phyloP scores from a whole-genome alignment of 2,329 filamentous ascomycete genomes.

The Xylariaceae sp. region DNA sequence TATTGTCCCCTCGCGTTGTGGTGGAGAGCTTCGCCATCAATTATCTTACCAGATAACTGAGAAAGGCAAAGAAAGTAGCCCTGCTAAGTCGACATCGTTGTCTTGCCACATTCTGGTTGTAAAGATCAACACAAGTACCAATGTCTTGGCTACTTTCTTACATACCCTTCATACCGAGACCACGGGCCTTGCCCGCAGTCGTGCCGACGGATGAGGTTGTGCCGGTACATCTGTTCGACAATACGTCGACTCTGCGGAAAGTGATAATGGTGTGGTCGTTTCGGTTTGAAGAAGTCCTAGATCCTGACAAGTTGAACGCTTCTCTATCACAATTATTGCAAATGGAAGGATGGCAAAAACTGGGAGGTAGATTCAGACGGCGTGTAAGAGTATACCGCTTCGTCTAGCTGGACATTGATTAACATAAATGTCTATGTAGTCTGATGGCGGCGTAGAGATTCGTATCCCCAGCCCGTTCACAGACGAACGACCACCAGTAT shows the following conservation, averaged over 20 bases:
- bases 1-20: too few species aligned
- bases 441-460: not conserved
- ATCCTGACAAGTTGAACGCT: not conserved
- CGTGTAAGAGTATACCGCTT: not conserved
- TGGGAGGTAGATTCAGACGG: not conserved
- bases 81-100: too few species aligned
- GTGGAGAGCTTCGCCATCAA: too few species aligned
- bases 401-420: not conserved
- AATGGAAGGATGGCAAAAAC: slow-evolving; percentile 1
- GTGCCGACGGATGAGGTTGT: slow-evolving; percentile 1
- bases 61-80: too few species aligned
- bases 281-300: not conserved
- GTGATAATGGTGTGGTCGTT: not conserved
- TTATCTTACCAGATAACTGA: too few species aligned
- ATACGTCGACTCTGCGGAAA: not conserved
- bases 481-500: not conserved
- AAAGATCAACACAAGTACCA: too few species aligned
- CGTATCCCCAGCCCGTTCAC: not conserved
- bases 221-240: not conserved
- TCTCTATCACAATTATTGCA: not conserved
- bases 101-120: too few species aligned
- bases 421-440: not conserved
- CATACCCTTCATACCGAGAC: not conserved
- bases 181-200: not conserved
- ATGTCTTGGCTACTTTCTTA: slow-evolving; percentile 1